These are phyloP conservation scores for Phytomonas sp. DNA, from an alignment of 208 protist genomes.

Conservation along the genomic window DNA sequence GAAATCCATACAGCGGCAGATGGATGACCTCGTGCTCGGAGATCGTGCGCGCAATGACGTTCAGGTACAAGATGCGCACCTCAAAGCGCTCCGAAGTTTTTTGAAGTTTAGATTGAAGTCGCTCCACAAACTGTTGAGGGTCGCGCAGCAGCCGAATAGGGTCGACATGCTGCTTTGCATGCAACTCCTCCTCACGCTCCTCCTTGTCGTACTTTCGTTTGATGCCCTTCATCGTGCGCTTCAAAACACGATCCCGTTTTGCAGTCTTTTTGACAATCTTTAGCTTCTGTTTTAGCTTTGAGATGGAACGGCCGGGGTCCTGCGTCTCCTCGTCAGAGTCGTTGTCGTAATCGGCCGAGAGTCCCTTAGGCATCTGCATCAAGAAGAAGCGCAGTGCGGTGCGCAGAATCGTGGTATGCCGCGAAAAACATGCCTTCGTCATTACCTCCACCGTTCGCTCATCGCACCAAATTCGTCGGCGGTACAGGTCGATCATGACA, in stretches of 20 bases:
- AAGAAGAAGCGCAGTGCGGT: constrained; percentile 95
- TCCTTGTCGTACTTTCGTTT: constrained; percentile 83
- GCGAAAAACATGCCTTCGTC: constrained; percentile 90
- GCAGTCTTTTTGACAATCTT: constrained; percentile 91
- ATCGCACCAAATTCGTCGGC: constrained; percentile 91
- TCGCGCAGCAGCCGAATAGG: constrained; percentile 94
- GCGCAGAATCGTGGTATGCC: constrained; percentile 87
- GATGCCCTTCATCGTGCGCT: constrained; percentile 53
- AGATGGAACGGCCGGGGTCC: constrained; percentile 78
- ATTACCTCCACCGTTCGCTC: constrained; percentile 95
- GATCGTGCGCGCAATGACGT: constrained; percentile 93
- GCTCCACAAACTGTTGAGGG: constrained; percentile 94
- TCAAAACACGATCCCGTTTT: constrained; percentile 80
- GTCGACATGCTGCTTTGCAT: constrained; percentile 86
- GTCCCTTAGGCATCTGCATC: constrained; percentile 78
- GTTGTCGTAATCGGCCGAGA: constrained; percentile 52
- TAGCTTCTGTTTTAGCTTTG: constrained; percentile 86
- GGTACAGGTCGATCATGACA: constrained; percentile 97
- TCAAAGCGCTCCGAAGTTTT: constrained; percentile 93
- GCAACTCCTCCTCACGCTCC: constrained; percentile 9
- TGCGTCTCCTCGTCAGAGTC: constrained; percentile 55
- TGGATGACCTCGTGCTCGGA: constrained; percentile 93
- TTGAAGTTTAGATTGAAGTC: constrained; percentile 89
- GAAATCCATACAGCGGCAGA: constrained; percentile 94
- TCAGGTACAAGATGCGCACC: constrained; percentile 92